Percentiles rank a stretch among this genome's conserved stretches.
Evolutionary conservation across 2,329 filamentous ascomycete species (phyloP).

Genomic region (Pezicula radicicola): DNA sequence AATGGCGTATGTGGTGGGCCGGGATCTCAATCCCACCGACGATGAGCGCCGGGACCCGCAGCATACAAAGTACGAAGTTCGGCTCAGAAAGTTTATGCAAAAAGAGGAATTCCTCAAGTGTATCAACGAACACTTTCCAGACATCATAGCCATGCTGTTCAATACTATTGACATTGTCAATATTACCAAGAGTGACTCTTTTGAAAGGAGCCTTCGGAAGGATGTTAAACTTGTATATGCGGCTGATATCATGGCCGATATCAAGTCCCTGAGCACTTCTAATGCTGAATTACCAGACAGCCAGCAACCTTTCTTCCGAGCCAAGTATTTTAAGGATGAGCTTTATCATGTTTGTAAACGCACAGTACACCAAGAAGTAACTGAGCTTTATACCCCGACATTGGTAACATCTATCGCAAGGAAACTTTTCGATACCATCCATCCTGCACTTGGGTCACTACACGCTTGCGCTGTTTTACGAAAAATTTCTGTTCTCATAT

Average conservation of each 20-base stretch:
- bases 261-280: slow-evolving; percentile 68
- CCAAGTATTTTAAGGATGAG: slow-evolving; percentile 72
- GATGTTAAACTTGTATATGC: slow-evolving; percentile 58
- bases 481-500: slow-evolving; percentile 79
- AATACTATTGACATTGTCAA: slow-evolving; percentile 58
- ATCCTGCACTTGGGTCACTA: slow-evolving; percentile 79
- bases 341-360: slow-evolving; percentile 75
- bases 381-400: slow-evolving; percentile 71
- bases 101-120: slow-evolving; percentile 59
- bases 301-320: slow-evolving; percentile 84
- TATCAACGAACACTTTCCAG: slow-evolving; percentile 68
- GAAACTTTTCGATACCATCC: slow-evolving; percentile 75
- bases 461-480: slow-evolving; percentile 84
- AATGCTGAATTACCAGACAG: slow-evolving; percentile 64
- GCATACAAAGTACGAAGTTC: slow-evolving; percentile 56
- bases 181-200: slow-evolving; percentile 61
- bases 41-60: slow-evolving; percentile 37
- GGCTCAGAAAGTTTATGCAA: slow-evolving; percentile 68
- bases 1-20: slow-evolving; percentile 79
- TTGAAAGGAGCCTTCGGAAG: slow-evolving; percentile 65
- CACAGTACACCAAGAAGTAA: slow-evolving; percentile 57
- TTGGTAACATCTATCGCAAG: slow-evolving; percentile 73
- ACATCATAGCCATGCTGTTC: slow-evolving; percentile 75
- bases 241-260: slow-evolving; percentile 61
- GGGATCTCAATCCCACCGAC: slow-evolving; percentile 55